Evolutionary conservation across 257 asterid genomes (phyloP).

Genomic region (Lantana camara): DNA sequence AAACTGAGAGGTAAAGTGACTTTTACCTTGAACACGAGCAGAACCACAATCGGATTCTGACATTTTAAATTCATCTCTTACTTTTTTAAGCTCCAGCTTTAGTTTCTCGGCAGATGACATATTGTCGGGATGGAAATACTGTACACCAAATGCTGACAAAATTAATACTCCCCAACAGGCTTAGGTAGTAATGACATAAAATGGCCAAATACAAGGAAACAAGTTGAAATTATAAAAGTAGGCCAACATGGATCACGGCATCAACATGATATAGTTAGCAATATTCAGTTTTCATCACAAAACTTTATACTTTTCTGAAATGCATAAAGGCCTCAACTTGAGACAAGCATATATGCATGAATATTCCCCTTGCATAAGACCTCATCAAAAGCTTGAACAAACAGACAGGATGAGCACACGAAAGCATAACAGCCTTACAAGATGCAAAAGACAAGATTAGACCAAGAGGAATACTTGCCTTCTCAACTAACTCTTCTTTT

Average conservation of each 20-base stretch:
- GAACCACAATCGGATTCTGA: conserved; percentile 98
- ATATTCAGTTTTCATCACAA: background rate
- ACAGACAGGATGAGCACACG: too few relatives aligned
- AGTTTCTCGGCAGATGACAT: conserved; percentile 91
- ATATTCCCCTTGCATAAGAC: conserved; percentile 6
- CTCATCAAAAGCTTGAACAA: conserved; percentile 1
- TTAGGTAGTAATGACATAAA: conserved; percentile 8
- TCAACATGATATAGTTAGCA: background rate
- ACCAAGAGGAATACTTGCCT: conserved; percentile 49
- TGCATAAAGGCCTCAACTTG: conserved; percentile 7
- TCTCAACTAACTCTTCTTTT: conserved; percentile 65
- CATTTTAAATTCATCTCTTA: conserved; percentile 84
- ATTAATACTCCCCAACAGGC: background rate
- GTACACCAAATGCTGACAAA: conserved; percentile 26
- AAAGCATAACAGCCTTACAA: too few relatives aligned
- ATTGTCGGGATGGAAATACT: conserved; percentile 89
- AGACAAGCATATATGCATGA: conserved; percentile 2
- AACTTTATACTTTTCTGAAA: background rate
- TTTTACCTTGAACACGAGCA: conserved; percentile 87
- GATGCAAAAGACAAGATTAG: conserved; percentile 5
- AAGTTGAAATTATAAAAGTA: background rate
- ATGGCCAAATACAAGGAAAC: background rate
- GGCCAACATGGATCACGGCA: background rate
- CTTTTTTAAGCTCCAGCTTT: conserved; percentile 81
- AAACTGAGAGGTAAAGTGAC: conserved; percentile 18